Evolutionary conservation across 2,329 filamentous ascomycete genomes (phyloP).

Genomic region (Helicocarpus griseus): DNA sequence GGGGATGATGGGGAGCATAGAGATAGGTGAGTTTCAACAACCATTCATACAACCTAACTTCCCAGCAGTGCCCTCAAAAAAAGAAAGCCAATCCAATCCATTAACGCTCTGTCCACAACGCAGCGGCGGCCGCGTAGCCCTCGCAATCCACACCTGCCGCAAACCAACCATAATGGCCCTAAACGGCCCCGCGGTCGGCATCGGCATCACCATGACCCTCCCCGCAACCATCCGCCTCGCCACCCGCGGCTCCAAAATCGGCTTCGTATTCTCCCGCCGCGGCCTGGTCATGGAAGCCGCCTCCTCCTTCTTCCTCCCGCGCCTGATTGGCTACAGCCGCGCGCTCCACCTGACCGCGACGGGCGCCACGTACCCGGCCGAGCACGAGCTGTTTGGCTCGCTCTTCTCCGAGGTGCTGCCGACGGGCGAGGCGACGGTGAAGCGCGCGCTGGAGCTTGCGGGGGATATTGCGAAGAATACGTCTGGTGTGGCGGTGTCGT

Average conservation of each 20-base stretch:
- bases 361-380: constrained; percentile 50
- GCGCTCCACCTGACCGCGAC: constrained; percentile 59
- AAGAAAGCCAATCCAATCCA: neutral
- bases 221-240: constrained; percentile 49
- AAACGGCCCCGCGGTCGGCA: constrained; percentile 47
- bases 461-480: constrained; percentile 58
- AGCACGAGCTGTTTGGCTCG: constrained; percentile 41
- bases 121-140: constrained; percentile 33
- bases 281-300: constrained; percentile 65
- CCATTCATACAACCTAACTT: neutral
- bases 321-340: constrained; percentile 55
- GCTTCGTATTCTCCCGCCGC: constrained; percentile 63
- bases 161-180: constrained; percentile 49
- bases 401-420: constrained; percentile 59
- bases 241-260: constrained; percentile 53
- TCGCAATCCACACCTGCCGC: constrained; percentile 48
- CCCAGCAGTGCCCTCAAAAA: no score
- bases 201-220: constrained; percentile 51
- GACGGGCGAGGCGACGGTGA: constrained; percentile 50
- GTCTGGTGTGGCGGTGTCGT: constrained; percentile 51
- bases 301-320: constrained; percentile 61
- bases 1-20: constrained; percentile 39
- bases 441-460: constrained; percentile 56
- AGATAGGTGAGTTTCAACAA: constrained; percentile 37
- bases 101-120: neutral